Evolutionary conservation across 108 stramenopile species (phyloP).

Genomic region (Cyclotella cryptica): DNA sequence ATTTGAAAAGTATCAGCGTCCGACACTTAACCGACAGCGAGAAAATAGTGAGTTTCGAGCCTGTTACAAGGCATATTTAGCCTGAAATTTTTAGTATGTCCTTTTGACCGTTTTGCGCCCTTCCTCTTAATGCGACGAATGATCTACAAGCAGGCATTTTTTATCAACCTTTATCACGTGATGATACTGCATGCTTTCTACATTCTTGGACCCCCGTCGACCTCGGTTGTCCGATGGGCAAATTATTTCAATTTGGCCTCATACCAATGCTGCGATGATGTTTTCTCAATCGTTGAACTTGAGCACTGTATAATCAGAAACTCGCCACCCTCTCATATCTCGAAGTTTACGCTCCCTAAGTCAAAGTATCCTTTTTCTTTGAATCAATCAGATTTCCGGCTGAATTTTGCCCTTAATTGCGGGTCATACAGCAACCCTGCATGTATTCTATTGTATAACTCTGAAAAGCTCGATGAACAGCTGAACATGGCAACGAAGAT

Average conservation of each 20-base stretch:
- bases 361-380: constrained; percentile 61
- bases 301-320: constrained; percentile 79
- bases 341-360: constrained; percentile 65
- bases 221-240: constrained; percentile 61
- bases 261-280: constrained; percentile 74
- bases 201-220: constrained; percentile 66
- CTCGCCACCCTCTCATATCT: constrained; percentile 62
- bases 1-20: constrained; percentile 60
- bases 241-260: constrained; percentile 69
- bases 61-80: background rate
- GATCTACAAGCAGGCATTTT: constrained; percentile 46
- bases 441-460: background rate
- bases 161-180: constrained; percentile 78
- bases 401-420: constrained; percentile 77
- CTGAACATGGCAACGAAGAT: background rate
- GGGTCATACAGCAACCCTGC: constrained; percentile 69
- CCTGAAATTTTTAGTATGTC: background rate
- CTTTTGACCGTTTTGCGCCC: background rate
- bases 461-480: background rate
- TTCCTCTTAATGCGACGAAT: background rate
- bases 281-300: constrained; percentile 77
- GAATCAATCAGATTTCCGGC: constrained; percentile 57
- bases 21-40: constrained; percentile 40
- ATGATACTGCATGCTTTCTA: constrained; percentile 78
- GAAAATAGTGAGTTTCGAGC: constrained; percentile 15